A percentile compares a stretch with the other conserved stretches of the same genome.
Evolutionary conservation across 371 early-diverging fungal species (phyloP).

Genomic region (Phascolomyces articulosus): DNA sequence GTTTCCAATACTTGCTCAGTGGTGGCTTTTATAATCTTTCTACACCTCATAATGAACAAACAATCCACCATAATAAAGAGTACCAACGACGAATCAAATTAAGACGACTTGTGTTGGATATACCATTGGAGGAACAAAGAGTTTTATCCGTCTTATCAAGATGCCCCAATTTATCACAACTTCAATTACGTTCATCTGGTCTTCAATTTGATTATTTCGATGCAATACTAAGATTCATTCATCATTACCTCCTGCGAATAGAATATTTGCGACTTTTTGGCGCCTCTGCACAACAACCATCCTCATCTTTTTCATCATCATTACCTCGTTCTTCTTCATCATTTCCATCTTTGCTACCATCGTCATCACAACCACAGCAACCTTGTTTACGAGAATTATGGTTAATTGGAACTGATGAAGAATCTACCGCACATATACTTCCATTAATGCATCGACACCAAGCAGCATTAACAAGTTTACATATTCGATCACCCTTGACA

Average conservation of each 20-base stretch:
- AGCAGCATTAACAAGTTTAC: neutral
- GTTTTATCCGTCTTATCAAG: neutral
- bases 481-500: conserved; percentile 2
- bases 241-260: neutral
- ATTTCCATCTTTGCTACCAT: neutral
- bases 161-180: neutral
- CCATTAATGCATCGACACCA: conserved; percentile 4
- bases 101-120: conserved; percentile 4
- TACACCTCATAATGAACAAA: too few species aligned
- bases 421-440: neutral
- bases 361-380: neutral
- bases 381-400: conserved; percentile 6
- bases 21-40: neutral
- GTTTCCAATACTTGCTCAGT: neutral
- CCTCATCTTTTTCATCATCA: neutral
- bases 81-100: neutral
- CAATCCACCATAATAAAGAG: neutral
- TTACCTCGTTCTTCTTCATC: neutral
- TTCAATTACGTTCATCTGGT: neutral
- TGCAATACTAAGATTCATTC: neutral
- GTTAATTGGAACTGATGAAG: conserved; percentile 9
- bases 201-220: neutral
- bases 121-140: neutral
- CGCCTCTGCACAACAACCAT: neutral
- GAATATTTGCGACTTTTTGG: neutral